phyloP scores from a whole-genome alignment of 2,329 filamentous ascomycete species.

The Colletotrichum sp. region DNA sequence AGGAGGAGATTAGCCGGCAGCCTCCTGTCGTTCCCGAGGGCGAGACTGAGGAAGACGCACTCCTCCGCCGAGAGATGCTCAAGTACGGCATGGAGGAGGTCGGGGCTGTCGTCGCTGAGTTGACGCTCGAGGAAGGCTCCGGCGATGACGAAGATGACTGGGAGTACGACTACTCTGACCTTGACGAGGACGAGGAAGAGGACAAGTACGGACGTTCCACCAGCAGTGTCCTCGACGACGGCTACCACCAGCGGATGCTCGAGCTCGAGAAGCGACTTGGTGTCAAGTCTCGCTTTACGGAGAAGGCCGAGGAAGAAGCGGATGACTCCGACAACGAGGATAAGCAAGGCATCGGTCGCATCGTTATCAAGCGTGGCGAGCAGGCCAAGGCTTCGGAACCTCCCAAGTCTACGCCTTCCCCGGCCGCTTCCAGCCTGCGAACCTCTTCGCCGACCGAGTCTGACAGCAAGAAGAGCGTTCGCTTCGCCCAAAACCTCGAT shows the following conservation, averaged over 20 bases:
- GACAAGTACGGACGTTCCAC: conserved; percentile 80
- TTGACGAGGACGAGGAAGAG: conserved; percentile 69
- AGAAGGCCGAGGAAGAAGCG: conserved; percentile 38
- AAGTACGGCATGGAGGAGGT: conserved; percentile 89
- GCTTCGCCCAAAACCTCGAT: conserved; percentile 79
- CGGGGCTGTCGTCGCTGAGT: conserved; percentile 88
- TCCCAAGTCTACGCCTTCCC: not conserved
- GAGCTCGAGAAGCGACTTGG: conserved; percentile 80
- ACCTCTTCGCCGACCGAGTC: conserved; percentile 17
- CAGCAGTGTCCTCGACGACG: conserved; percentile 69
- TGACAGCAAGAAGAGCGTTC: conserved; percentile 71
- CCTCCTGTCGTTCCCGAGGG: conserved; percentile 70
- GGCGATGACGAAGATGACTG: conserved; percentile 54
- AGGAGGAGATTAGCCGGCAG: conserved; percentile 51
- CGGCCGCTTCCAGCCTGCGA: conserved; percentile 19
- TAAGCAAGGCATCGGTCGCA: conserved; percentile 61
- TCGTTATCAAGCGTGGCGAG: conserved; percentile 47
- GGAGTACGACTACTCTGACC: conserved; percentile 54
- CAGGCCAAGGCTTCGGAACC: not conserved
- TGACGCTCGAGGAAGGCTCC: conserved; percentile 77
- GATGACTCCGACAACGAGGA: conserved; percentile 37
- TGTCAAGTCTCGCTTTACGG: conserved; percentile 55
- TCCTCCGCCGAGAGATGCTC: conserved; percentile 85
- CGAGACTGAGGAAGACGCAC: conserved; percentile 82
- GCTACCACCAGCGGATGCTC: conserved; percentile 83